phyloP scores from a whole-genome alignment of 2,329 filamentous ascomycete species.

The Hirsutella minnesotensis region DNA sequence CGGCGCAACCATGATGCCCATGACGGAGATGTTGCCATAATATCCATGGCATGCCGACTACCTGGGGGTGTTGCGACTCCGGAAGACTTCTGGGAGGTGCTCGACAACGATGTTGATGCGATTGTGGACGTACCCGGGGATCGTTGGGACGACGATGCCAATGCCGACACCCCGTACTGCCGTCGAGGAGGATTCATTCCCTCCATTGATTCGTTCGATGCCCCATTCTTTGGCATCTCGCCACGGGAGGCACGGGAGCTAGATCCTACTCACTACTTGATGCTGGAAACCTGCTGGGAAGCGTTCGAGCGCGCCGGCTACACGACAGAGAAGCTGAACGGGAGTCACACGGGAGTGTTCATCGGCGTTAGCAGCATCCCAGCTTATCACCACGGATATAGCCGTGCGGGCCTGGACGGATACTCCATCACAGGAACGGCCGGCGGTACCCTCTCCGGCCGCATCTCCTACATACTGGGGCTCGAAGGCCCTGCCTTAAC shows the following conservation, averaged over 20 bases:
- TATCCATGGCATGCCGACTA: slow-evolving; percentile 28
- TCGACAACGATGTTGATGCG: slow-evolving; percentile 20
- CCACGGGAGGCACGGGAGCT: slow-evolving; percentile 32
- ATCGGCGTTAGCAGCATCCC: slow-evolving; percentile 24
- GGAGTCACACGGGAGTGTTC: slow-evolving; percentile 32
- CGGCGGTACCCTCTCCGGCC: slow-evolving; percentile 27
- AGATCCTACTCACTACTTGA: slow-evolving; percentile 34
- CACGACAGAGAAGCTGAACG: slow-evolving; percentile 29
- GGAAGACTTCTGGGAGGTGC: slow-evolving; percentile 26
- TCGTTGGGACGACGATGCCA: slow-evolving; percentile 28
- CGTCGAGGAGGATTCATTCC: slow-evolving; percentile 7
- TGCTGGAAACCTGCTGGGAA: slow-evolving; percentile 37
- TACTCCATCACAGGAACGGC: slow-evolving; percentile 30
- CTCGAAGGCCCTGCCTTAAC: slow-evolving; percentile 33
- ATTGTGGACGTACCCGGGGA: slow-evolving; percentile 25
- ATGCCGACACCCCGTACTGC: slow-evolving; percentile 17
- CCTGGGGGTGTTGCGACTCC: slow-evolving; percentile 24
- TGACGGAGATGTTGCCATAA: slow-evolving; percentile 19
- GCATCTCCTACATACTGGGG: slow-evolving; percentile 35
- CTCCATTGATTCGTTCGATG: slow-evolving; percentile 24
- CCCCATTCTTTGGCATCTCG: slow-evolving; percentile 33
- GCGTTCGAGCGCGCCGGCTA: slow-evolving; percentile 36
- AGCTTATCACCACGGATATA: slow-evolving; percentile 2
- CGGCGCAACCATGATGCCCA: background rate
- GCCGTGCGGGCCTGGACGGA: slow-evolving; percentile 15